Evolutionary conservation across 352 stramenopile genomes (phyloP).

Genomic region (Pythium diclinum): DNA sequence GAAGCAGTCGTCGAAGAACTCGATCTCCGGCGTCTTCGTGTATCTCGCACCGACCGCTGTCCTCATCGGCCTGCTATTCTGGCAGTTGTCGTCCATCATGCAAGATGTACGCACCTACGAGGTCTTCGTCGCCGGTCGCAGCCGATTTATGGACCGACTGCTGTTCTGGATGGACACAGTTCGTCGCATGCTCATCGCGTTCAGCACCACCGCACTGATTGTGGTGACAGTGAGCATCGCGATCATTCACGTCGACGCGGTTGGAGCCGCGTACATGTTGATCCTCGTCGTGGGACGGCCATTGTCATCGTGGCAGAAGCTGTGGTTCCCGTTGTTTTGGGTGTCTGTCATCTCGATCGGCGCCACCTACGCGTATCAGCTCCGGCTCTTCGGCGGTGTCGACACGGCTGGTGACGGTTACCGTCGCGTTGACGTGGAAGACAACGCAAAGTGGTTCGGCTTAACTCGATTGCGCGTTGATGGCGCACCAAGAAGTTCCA

Average conservation of each 20-base stretch:
- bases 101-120: conserved; percentile 61
- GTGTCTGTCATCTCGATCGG: conserved; percentile 55
- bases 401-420: conserved; percentile 19
- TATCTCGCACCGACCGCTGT: conserved; percentile 73
- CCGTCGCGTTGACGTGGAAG: conserved; percentile 10
- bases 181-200: conserved; percentile 63
- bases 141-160: conserved; percentile 46
- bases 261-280: conserved; percentile 67
- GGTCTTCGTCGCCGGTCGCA: conserved; percentile 58
- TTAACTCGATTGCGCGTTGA: conserved; percentile 50
- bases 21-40: conserved; percentile 70
- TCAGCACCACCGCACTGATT: conserved; percentile 62
- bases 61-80: conserved; percentile 76
- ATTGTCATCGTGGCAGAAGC: conserved; percentile 55
- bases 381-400: conserved; percentile 18
- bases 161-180: conserved; percentile 54
- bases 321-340: conserved; percentile 84
- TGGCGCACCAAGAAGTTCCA: conserved; percentile 17
- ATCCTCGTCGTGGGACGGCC: conserved; percentile 54
- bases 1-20: conserved; percentile 51
- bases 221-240: conserved; percentile 71
- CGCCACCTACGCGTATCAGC: conserved; percentile 65
- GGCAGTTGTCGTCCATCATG: conserved; percentile 77
- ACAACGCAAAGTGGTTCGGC: conserved; percentile 27
- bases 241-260: conserved; percentile 54